Evolutionary conservation across 768 basidiomycete genomes (phyloP).

Genomic region (Hypsizygus marmoreus): DNA sequence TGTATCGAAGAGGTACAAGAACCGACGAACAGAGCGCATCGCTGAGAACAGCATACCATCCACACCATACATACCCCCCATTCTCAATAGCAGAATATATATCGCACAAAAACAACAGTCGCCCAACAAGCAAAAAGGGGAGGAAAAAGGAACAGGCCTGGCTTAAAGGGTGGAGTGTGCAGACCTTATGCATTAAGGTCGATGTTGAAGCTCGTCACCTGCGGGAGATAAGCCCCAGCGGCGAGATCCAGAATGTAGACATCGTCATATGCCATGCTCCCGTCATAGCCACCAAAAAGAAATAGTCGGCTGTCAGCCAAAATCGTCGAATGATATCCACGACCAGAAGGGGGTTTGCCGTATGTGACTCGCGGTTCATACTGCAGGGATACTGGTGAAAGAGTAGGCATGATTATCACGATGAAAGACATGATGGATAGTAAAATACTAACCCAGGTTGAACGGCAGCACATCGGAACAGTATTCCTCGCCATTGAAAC

Average conservation of each 20-base stretch:
- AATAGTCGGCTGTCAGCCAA: constrained; percentile 85
- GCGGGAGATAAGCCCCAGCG: constrained; percentile 85
- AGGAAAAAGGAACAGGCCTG: not conserved
- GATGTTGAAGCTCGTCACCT: constrained; percentile 78
- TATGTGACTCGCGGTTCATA: constrained; percentile 74
- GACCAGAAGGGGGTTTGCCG: constrained; percentile 68
- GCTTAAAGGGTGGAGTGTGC: not conserved
- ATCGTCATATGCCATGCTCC: constrained; percentile 81
- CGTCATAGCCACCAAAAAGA: constrained; percentile 88
- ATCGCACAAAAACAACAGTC: too few species aligned
- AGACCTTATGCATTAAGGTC: constrained; percentile 40
- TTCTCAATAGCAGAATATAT: too few species aligned
- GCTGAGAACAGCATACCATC: too few species aligned
- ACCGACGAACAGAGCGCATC: too few species aligned
- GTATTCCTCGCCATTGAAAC: constrained; percentile 82
- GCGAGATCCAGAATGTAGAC: constrained; percentile 85
- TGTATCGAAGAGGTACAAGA: too few species aligned
- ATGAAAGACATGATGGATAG: not conserved
- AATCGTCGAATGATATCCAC: constrained; percentile 85
- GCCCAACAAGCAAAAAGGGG: not conserved
- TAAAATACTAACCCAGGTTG: constrained; percentile 68
- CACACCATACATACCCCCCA: too few species aligned
- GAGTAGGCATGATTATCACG: constrained; percentile 2
- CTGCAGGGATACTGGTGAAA: constrained; percentile 70
- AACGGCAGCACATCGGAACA: constrained; percentile 75